Base-by-base conservation (phyloP, 768 basidiomycete genomes). In the Russula abietina region DNA sequence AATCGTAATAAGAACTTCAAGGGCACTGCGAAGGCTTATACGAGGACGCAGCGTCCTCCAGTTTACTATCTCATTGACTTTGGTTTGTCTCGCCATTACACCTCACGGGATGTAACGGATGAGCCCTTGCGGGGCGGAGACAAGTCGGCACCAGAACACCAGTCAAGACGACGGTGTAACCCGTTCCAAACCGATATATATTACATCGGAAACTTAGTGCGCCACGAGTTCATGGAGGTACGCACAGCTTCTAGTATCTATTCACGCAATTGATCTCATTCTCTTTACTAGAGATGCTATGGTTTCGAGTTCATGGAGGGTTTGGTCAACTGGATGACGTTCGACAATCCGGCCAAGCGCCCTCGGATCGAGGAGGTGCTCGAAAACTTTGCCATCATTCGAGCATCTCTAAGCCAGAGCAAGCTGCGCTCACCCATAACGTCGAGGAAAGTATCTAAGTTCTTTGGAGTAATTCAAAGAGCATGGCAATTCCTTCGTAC, bases 51-150 rank as follows among this genome's bases (percentile, higher is more conserved):
- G 19, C 62, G 67, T 1, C 73, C 74, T 1, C 39, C 67, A 3
- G 65, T 60, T 45, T 75, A 74, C 57, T 71, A 67, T 46, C 60
- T 69, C 46, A 69, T 69, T 45, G 73, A 74, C 65, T 69, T 71
- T 52, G 73, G 72, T 26, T 24, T 71, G 10, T 71, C 73, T 5
- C 64, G 64, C 28, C 62, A 50, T 2, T 73, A 73, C 24, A 17
- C 16, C 2, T 72, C 75, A 0, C 55, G 69, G 0, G 67, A 74
- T 8, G 62, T 77, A 0, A 65, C 55, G 1, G 75, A 73, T 33
- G 46, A 62, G 3, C 71, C 75, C 0, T 70, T 78, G 2, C 65
- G 66, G 8, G 81, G 79, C 0, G 79, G 75, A 5, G 81, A 84
- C 69, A 74, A 73, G 55, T 70, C 76, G 0, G 72, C 74, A 1